These are phyloP conservation scores for Blepharisma stoltei DNA, from an alignment of 73 alveolate genomes.

Conservation along the genomic window DNA sequence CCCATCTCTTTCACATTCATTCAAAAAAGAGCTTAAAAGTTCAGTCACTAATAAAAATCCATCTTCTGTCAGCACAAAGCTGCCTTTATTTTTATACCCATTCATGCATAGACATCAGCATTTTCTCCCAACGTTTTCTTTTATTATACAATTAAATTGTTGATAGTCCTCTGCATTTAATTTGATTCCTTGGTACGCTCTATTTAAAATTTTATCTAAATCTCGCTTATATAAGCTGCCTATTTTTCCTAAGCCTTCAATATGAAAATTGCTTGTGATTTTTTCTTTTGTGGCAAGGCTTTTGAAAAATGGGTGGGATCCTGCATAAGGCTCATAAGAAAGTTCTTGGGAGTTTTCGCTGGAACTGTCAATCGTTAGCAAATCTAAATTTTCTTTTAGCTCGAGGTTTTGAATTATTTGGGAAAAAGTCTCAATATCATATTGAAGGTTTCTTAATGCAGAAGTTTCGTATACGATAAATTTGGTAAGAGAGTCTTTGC, in stretches of 20 bases:
- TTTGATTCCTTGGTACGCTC: slow-evolving; percentile 1
- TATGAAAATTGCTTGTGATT: background rate
- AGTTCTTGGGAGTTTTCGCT: background rate
- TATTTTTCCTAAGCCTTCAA: background rate
- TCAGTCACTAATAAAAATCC: background rate
- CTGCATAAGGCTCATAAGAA: slow-evolving; percentile 13
- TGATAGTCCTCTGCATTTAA: slow-evolving; percentile 5
- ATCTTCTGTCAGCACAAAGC: background rate
- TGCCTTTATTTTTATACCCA: background rate
- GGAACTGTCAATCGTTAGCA: too few species aligned
- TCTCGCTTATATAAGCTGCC: background rate
- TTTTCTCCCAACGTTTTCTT: slow-evolving; percentile 13
- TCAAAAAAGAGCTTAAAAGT: slow-evolving; percentile 2
- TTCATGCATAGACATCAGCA: slow-evolving; percentile 10
- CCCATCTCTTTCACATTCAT: slow-evolving; percentile 11
- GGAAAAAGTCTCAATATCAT: too few species aligned
- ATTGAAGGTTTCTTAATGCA: too few species aligned
- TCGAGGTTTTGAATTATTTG: too few species aligned
- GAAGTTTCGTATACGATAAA: too few species aligned
- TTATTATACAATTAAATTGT: slow-evolving; percentile 5
- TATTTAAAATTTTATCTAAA: background rate
- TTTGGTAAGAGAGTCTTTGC: too few species aligned
- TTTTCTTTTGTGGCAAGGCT: slow-evolving; percentile 1
- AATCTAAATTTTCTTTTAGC: too few species aligned
- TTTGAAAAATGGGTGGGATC: slow-evolving; percentile 17